These are phyloP conservation scores for Epithele typhae DNA, from an alignment of 768 basidiomycete genomes.

Conservation along the genomic window DNA sequence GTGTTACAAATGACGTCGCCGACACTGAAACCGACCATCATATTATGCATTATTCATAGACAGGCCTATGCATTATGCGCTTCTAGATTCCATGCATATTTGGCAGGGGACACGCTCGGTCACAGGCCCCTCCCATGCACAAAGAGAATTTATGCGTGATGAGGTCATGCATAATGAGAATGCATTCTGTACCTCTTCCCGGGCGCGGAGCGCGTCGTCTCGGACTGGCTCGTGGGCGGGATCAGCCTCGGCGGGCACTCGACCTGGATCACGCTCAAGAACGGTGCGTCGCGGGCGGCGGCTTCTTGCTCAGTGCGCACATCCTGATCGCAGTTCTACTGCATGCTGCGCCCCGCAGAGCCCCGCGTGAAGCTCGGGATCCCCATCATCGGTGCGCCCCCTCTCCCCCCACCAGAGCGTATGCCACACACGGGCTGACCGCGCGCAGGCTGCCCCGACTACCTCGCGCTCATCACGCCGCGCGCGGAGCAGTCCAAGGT, in stretches of 20 bases:
- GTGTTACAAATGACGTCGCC: no score
- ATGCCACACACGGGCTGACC: no score
- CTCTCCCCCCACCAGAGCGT: no score
- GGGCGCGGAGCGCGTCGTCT: slow-evolving; percentile 49
- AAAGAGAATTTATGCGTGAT: no score
- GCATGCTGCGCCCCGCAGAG: slow-evolving; percentile 28
- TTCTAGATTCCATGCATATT: no score
- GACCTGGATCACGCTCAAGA: slow-evolving; percentile 60
- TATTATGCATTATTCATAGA: no score
- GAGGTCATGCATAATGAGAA: no score
- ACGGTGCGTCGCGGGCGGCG: slow-evolving; percentile 28
- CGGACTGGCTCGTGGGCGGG: slow-evolving; percentile 68
- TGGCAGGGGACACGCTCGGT: no score
- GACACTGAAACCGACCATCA: no score
- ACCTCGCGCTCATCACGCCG: slow-evolving; percentile 44
- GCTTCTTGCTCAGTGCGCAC: background rate
- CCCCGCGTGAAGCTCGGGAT: slow-evolving; percentile 38
- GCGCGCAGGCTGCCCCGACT: slow-evolving; percentile 70
- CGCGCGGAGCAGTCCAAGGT: slow-evolving; percentile 46
- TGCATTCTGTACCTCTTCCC: slow-evolving; percentile 82
- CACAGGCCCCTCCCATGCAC: no score
- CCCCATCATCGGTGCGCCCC: slow-evolving; percentile 29
- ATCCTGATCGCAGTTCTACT: background rate
- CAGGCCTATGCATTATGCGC: no score
- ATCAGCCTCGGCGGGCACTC: slow-evolving; percentile 83